phyloP scores from a whole-genome alignment of 106 monocot genomes.

The Platanthera guangdongensis region DNA sequence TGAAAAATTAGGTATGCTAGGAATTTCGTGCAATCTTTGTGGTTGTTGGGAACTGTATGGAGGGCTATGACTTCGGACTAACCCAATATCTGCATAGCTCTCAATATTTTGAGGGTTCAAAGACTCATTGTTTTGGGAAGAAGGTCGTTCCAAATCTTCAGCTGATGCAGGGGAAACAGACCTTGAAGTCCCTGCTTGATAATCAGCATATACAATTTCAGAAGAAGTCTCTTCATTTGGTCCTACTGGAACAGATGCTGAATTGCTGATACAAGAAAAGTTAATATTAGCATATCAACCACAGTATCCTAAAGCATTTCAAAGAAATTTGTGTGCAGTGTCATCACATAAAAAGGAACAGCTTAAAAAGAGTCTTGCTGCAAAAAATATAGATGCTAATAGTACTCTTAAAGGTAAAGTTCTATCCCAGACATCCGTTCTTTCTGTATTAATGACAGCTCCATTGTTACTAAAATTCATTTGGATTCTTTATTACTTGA shows the following conservation, averaged over 20 bases:
- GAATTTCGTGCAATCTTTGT: slow-evolving; percentile 17
- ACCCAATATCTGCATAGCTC: slow-evolving; percentile 37
- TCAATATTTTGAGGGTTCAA: slow-evolving; percentile 27
- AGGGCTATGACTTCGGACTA: slow-evolving; percentile 33
- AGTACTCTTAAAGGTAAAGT: neutral
- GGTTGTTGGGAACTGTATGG: slow-evolving; percentile 23
- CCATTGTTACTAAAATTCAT: neutral
- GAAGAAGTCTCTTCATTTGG: slow-evolving; percentile 16
- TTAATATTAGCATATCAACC: slow-evolving; percentile 6
- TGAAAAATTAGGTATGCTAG: slow-evolving; percentile 34
- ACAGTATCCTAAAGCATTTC: neutral
- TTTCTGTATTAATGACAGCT: neutral
- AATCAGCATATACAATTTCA: slow-evolving; percentile 26
- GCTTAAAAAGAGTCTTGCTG: neutral
- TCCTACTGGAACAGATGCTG: slow-evolving; percentile 12
- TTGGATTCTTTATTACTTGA: neutral
- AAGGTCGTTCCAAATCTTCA: slow-evolving; percentile 18
- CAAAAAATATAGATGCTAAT: neutral
- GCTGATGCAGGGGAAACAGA: slow-evolving; percentile 24
- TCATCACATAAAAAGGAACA: neutral
- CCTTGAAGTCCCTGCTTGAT: slow-evolving; percentile 19
- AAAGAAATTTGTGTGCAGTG: neutral
- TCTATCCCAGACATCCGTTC: neutral
- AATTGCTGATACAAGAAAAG: slow-evolving; percentile 2
- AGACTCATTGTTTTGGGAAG: slow-evolving; percentile 12